Evolutionary conservation across 1,284 basidiomycete species (phyloP).

Genomic region (Trametes versicolor): DNA sequence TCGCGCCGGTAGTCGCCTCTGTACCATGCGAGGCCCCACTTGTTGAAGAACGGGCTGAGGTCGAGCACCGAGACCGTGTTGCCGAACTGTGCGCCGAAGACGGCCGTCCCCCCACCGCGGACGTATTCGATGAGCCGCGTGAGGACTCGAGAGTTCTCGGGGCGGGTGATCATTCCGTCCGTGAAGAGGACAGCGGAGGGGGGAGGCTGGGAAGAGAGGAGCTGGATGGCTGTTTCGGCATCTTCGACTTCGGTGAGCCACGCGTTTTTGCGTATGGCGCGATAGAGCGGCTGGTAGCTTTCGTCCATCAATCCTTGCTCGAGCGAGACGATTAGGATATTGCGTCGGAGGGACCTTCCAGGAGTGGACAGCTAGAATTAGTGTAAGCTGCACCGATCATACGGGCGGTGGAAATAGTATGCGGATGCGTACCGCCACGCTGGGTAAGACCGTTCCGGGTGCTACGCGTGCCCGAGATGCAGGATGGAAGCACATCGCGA

Average conservation of each 20-base stretch:
- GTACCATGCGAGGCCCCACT: slow-evolving; percentile 33
- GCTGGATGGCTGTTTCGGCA: slow-evolving; percentile 2
- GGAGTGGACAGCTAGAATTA: background rate
- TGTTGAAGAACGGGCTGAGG: slow-evolving; percentile 18
- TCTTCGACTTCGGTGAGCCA: slow-evolving; percentile 16
- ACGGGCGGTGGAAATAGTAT: background rate
- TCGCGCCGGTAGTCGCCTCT: slow-evolving; percentile 28
- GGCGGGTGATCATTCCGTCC: slow-evolving; percentile 20
- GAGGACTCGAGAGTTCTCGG: slow-evolving; percentile 9
- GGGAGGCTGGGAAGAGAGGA: slow-evolving; percentile 17
- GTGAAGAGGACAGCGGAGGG: slow-evolving; percentile 31
- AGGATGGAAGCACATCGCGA: slow-evolving; percentile 29
- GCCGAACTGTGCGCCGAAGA: slow-evolving; percentile 33
- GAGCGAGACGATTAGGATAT: slow-evolving; percentile 28
- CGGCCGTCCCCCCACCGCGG: slow-evolving; percentile 28
- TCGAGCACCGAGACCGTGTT: slow-evolving; percentile 9
- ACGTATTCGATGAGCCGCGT: slow-evolving; percentile 23
- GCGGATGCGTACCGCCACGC: background rate
- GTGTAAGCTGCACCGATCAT: background rate
- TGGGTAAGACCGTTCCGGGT: background rate
- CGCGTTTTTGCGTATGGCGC: slow-evolving; percentile 23
- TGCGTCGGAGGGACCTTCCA: background rate
- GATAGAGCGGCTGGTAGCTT: slow-evolving; percentile 24
- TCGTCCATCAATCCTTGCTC: slow-evolving; percentile 20
- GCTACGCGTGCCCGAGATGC: slow-evolving; percentile 3